phyloP scores from a whole-genome alignment of 805 yeast species.

The Lipomyces japonicus region DNA sequence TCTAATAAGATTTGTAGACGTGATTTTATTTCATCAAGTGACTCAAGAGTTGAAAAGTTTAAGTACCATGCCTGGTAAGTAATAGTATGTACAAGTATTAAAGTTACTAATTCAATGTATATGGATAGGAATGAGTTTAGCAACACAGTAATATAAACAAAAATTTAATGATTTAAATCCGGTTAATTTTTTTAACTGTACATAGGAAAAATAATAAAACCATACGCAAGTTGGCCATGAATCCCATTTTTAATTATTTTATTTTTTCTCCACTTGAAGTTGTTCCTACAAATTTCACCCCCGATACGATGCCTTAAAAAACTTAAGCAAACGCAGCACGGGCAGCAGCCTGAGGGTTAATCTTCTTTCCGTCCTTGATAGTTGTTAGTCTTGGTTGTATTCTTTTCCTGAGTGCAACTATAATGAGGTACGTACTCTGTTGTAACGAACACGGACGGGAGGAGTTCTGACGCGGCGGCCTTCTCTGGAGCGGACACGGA shows the following conservation, averaged over 20 bases:
- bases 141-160: too few relatives aligned
- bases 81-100: too few relatives aligned
- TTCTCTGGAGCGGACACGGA: constrained; percentile 98
- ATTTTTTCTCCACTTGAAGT: neutral
- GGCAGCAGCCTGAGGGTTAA: constrained; percentile 96
- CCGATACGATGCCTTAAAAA: too few relatives aligned
- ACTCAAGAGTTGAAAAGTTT: too few relatives aligned
- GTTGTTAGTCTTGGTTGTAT: neutral
- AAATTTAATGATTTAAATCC: too few relatives aligned
- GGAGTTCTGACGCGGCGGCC: constrained; percentile 99
- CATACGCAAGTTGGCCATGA: too few relatives aligned
- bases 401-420: neutral
- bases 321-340: constrained; percentile 62
- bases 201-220: neutral
- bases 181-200: constrained; percentile 9
- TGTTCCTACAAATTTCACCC: too few relatives aligned
- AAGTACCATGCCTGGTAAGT: too few relatives aligned
- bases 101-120: too few relatives aligned
- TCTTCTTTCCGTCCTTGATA: constrained; percentile 67
- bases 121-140: too few relatives aligned
- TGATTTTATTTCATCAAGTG: too few relatives aligned
- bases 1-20: too few relatives aligned
- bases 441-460: constrained; percentile 98
- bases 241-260: neutral
- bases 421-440: constrained; percentile 43